Evolutionary conservation across 371 early-diverging fungal genomes (phyloP), one percentile per base, ranked within the genome.

Genomic region (Coemansia sp.): DNA sequence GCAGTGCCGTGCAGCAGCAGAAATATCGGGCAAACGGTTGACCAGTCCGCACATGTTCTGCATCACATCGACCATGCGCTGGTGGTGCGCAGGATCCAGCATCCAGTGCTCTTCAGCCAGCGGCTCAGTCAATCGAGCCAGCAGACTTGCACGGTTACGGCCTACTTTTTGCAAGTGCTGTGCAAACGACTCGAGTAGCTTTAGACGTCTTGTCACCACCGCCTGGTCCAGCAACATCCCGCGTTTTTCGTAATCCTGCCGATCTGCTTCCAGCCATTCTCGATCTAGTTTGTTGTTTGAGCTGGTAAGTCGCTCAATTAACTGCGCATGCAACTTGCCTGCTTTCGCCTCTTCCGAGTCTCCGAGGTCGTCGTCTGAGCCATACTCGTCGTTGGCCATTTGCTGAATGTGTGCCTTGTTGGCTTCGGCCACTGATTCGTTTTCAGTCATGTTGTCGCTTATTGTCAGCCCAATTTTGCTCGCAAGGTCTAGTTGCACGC

Each of bases 31-130:
- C 4, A 74, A 57, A 3, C 40, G 22, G 47, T 62, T 69, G 51
- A 74, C 61, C 21, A 74, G 39, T n/a, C 24, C 57, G 42, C 63
- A 52, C 67, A 74, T 74, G 34, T 24, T 39, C 14, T 47, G 66
- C 55, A 74, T 47, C 16, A 56, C 61, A 54, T 63, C 61, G 27
- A 74, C 67, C 63, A 74, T 66, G 18, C 59, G 70, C 57, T 74
- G 55, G 54, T 74, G 74, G 53, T 50, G 63, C 29, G 27, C 60
- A 1, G 74, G 37, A 29, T 69, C 70, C n/a, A 74, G 67, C 56
- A 70, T 27, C 74, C 74, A 74, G 57, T 74, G 74, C 24, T 74
- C 74, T 13, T 70, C 67, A 1, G 74, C 70, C 60, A 74, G 55
- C 3, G 74, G 74, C 27, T 74, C 66, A 11, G 66, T 55, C 11